phyloP scores from a whole-genome alignment of 1,284 basidiomycete species.

The Austropuccinia psidii region DNA sequence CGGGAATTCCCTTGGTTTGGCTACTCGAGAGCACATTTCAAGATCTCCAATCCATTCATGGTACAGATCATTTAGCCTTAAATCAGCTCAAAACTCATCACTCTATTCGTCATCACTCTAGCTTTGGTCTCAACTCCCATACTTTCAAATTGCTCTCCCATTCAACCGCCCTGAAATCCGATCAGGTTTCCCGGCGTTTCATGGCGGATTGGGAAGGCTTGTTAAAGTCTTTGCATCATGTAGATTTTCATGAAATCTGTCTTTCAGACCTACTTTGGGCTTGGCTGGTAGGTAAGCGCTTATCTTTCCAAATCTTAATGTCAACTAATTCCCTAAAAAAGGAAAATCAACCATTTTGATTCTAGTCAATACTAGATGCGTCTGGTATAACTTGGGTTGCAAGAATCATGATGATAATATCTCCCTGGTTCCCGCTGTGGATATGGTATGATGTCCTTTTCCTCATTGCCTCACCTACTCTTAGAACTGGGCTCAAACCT shows the following conservation, averaged over 20 bases:
- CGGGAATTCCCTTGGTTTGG: neutral
- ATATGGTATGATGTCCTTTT: slow-evolving; percentile 38
- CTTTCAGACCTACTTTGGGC: slow-evolving; percentile 6
- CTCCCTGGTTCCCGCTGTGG: slow-evolving; percentile 42
- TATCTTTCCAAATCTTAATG: neutral
- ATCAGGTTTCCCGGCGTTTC: slow-evolving; percentile 6
- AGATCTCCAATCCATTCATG: neutral
- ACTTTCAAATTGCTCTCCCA: neutral
- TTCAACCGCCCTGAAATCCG: neutral
- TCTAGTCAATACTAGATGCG: slow-evolving; percentile 43
- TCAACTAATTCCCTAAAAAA: neutral
- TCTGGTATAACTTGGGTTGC: slow-evolving; percentile 41
- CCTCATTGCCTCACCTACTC: neutral
- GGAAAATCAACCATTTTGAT: neutral
- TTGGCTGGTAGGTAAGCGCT: slow-evolving; percentile 8
- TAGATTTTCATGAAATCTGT: neutral
- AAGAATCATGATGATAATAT: slow-evolving; percentile 40
- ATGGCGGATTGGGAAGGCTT: slow-evolving; percentile 15
- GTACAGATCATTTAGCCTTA: neutral
- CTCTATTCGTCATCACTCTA: neutral
- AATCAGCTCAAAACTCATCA: neutral
- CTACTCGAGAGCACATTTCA: neutral
- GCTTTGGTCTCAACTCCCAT: neutral
- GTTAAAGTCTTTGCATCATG: neutral
- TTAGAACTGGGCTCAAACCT: slow-evolving; percentile 30